A percentile compares a stretch with the other conserved stretches of the same genome.
phyloP scores from a whole-genome alignment of 1,284 basidiomycete genomes.

The Cystobasidium slooffiae region DNA sequence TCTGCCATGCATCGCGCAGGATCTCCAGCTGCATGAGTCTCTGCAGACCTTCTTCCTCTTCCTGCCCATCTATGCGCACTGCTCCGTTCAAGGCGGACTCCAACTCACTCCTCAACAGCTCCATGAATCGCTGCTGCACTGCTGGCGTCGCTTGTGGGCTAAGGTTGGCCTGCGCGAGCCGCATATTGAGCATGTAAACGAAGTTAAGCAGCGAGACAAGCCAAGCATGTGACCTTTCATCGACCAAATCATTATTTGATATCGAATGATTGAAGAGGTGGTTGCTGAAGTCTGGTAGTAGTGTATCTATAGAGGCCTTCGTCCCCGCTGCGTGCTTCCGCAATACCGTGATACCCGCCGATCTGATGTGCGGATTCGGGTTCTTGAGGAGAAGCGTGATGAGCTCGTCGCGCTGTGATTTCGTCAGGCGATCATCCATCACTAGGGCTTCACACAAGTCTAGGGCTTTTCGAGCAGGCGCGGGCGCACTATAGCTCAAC shows the following conservation, averaged over 20 bases:
- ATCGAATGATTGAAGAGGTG: background rate
- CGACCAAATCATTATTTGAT: background rate
- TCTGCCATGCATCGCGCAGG: background rate
- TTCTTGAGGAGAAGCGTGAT: slow-evolving; percentile 1
- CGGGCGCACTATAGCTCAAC: background rate
- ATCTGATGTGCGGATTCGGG: background rate
- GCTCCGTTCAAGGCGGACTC: background rate
- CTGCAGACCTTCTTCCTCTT: background rate
- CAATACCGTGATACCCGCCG: background rate
- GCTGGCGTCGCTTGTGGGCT: background rate
- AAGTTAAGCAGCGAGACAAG: slow-evolving; percentile 1
- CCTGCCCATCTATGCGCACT: background rate
- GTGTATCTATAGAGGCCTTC: background rate
- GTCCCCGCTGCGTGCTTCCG: background rate
- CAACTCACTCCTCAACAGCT: background rate
- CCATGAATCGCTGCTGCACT: background rate
- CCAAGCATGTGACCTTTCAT: background rate
- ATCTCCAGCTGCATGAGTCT: slow-evolving; percentile 7
- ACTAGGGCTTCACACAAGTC: background rate
- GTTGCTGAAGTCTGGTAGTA: background rate
- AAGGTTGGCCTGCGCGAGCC: background rate
- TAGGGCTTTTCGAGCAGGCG: background rate
- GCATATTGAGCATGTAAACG: background rate
- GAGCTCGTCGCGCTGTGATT: background rate
- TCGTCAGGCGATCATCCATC: background rate